Base-by-base conservation (phyloP, 768 basidiomycete species). In the Pleurotus tuber-regium region DNA sequence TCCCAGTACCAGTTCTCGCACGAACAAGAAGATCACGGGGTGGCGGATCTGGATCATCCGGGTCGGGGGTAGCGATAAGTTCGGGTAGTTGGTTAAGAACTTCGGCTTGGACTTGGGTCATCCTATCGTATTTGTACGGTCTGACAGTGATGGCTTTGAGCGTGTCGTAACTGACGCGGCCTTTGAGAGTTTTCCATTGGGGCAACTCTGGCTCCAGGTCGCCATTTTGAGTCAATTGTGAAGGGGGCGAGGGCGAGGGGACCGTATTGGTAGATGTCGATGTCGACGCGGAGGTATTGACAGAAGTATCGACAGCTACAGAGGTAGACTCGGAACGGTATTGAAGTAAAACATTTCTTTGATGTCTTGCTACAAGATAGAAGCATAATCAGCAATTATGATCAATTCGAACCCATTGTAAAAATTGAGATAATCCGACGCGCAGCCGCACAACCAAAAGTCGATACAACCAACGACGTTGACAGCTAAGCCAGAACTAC, bases 1-100 rank as follows among this genome's bases (percentile, higher is more conserved):
- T 96, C 26, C 91, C 92, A 0, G 92, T 92, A 24, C 92, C 91
- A 0, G 92, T 92, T 64, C 85, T 88, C 4, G 92, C 89, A 63
- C 90, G 86, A 51, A 95, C 91, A 39, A 96, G 74, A 19, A 95
- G 66, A 64, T 98, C 93, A 4, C 86, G 80, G 14, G 72, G 62
- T 11, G 54, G 52, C 41, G 29, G 42, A 24, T 61, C 56, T 35
- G 62, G 69, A 24, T 64, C 56, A 23, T 48, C 46, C 1, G 72
- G 56, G 47, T 74, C 61, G 61, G 80, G 76, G 8, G 87, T 81
- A 14, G 71, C 63, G 11, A 80, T 76, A 21, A 97, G 71, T 4
- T 76, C 71, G 9, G 94, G 92, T 21, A 98, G 78, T 47, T 90
- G 75, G 7, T 79, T 76, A 2, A 92, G 71, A 5, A 98, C 91